Conservation (phyloP, 1,284 basidiomycete genomes). For the Boletellus deceptivus region DNA sequence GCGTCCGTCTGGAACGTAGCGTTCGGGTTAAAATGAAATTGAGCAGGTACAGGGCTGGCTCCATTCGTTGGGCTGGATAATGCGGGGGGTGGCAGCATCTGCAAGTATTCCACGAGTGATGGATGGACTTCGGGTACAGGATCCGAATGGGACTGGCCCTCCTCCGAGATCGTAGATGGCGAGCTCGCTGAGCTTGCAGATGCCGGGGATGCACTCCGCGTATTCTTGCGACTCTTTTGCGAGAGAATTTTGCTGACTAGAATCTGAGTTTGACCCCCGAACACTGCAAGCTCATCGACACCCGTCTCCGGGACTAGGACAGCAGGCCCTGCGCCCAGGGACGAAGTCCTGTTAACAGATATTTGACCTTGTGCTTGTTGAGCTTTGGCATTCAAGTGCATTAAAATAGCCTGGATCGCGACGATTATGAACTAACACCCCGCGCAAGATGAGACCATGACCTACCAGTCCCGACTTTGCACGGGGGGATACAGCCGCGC, state of each 20-base stretch:
- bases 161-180: constrained; percentile 29
- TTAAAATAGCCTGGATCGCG: constrained; percentile 42
- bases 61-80: constrained; percentile 10
- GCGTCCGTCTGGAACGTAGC: constrained; percentile 13
- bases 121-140: constrained; percentile 55
- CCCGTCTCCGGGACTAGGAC: constrained; percentile 45
- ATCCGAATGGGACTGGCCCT: constrained; percentile 26
- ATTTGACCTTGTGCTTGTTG: constrained; percentile 42
- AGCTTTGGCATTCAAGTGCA: constrained; percentile 48
- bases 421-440: not conserved
- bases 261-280: constrained; percentile 58
- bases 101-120: constrained; percentile 46
- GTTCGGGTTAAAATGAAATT: constrained; percentile 14
- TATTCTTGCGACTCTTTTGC: constrained; percentile 25
- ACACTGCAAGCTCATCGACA: constrained; percentile 63
- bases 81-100: constrained; percentile 37
- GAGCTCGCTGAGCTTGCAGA: constrained; percentile 26
- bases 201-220: constrained; percentile 14
- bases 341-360: constrained; percentile 36
- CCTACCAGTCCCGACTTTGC: constrained; percentile 51
- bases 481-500: constrained; percentile 45
- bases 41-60: constrained; percentile 6
- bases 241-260: constrained; percentile 53
- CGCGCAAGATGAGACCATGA: constrained; percentile 8
- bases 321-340: constrained; percentile 24